Evolutionary conservation across 2,329 filamentous ascomycete species (phyloP).

Genomic region (Fusarium acutatum): DNA sequence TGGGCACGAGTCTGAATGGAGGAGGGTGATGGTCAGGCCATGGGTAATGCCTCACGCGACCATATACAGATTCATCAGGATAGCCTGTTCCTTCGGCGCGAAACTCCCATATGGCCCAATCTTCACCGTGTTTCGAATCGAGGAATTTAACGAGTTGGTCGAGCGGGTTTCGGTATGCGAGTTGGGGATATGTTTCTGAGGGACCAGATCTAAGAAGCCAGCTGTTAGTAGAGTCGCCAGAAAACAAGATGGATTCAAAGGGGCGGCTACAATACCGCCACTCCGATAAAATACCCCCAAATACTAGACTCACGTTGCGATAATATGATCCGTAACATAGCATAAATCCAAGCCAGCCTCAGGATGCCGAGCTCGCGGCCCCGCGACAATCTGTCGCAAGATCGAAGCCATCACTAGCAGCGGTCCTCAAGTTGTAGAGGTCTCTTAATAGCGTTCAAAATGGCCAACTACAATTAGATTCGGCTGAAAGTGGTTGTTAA

Average conservation of each 20-base stretch:
- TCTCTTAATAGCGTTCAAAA: background rate
- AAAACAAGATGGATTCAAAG: fast-evolving
- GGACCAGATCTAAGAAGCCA: conserved; percentile 78
- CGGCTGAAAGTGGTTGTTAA: background rate
- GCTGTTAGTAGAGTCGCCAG: conserved; percentile 11
- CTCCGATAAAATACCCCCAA: fast-evolving
- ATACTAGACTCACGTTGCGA: conserved; percentile 60
- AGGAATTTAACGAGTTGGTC: conserved; percentile 88
- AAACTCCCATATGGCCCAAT: conserved; percentile 99
- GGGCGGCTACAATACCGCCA: fast-evolving
- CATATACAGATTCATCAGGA: conserved; percentile 87
- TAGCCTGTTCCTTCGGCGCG: conserved; percentile 96
- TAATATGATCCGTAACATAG: conserved; percentile 88
- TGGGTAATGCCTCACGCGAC: conserved; percentile 87
- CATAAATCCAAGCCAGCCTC: conserved; percentile 93
- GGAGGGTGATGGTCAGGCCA: conserved; percentile 98
- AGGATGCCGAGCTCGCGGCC: conserved; percentile 82
- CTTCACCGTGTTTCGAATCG: conserved; percentile 79
- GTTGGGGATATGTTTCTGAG: conserved; percentile 86
- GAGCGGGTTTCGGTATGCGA: conserved; percentile 92
- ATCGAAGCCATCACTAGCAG: conserved; percentile 70
- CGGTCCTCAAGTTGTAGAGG: background rate
- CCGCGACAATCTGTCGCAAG: conserved; percentile 89
- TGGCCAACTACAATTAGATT: background rate
- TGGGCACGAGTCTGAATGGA: conserved; percentile 86